Percentiles rank a stretch among this genome's conserved stretches.
Evolutionary conservation across 2,329 filamentous ascomycete species (phyloP).

Genomic region (Alternaria triticina): DNA sequence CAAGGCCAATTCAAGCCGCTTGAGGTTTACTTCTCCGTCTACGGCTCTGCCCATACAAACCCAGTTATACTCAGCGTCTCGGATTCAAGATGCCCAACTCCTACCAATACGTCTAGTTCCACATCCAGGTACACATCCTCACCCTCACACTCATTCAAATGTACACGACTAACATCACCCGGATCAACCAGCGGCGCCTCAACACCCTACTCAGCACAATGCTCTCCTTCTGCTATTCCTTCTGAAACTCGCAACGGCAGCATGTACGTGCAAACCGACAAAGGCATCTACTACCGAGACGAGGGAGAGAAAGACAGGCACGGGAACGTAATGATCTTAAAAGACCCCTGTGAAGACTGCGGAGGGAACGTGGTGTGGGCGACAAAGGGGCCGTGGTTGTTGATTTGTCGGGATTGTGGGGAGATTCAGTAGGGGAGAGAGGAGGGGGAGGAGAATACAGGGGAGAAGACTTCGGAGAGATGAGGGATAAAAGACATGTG

Average conservation of each 20-base stretch:
- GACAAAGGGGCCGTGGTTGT: conserved; percentile 7
- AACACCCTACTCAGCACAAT: not conserved
- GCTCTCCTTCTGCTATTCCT: no score
- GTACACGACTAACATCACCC: not conserved
- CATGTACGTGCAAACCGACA: not conserved
- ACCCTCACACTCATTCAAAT: not conserved
- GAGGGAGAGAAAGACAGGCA: conserved; percentile 7
- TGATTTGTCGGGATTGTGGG: conserved; percentile 8
- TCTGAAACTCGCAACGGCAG: no score
- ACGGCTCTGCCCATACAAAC: not conserved
- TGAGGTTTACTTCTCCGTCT: not conserved
- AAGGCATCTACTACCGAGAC: not conserved
- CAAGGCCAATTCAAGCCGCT: not conserved
- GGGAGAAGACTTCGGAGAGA: fast-evolving
- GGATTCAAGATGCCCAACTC: not conserved
- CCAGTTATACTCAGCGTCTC: not conserved
- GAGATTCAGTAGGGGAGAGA: conserved; percentile 1
- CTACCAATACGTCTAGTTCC: no score
- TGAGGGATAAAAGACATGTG: not conserved
- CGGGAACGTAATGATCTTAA: not conserved
- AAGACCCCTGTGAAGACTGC: conserved; percentile 2
- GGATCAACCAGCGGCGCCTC: not conserved
- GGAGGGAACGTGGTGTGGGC: conserved; percentile 5
- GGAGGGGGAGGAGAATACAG: not conserved
- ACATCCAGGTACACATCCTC: not conserved